Base-by-base conservation (phyloP, 805 yeast genomes). In the Barnettozyma pratensis region DNA sequence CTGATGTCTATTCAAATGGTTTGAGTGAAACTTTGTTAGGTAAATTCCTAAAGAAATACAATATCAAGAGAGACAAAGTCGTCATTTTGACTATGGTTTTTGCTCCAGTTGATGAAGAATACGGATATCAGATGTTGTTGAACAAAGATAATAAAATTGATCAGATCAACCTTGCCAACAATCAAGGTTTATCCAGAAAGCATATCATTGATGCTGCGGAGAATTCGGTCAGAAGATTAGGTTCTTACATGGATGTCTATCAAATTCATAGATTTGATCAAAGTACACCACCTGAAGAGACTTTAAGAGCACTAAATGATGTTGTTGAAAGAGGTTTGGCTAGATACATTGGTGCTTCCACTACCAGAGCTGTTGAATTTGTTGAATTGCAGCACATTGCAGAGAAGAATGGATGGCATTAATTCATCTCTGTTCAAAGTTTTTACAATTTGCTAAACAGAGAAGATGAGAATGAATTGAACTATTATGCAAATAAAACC, bases 381-480 rank as follows among this genome's bases (percentile, higher is more conserved):
- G 77, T 71, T 2, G 73, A 71, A 54, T 55, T 79, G 57, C 87
- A 82, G 58, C 65, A 62, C 49, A 63, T 72, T 47, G 87, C 87
- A 4, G 84, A 81, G 49, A 69, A 68, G 58, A 53, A 73, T 53
- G 74, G 74, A 32, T 81, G 83, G 83, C 68, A 69, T 52, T 79
- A 78, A 59, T 82, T 83, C 54, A 70, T 82, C 46, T 68, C 76
- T 25, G 75, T 80, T 77, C 87, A 83, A 63, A 75, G 75, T 53
- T 74, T 66, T 58, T 78, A 80, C 63, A 80, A 79, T 56, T 65
- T 81, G 52, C 45, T 81, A 4, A 68, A 77, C 54, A 67, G 87
- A 11, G 85, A 81, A 57, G 86, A 81, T 47, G 87, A 83, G 59
- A 65, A 79, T n/a, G 87, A 83, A 58, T 66, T 81, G 74, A 76